phyloP scores from a whole-genome alignment of 148 eudicot genomes.

The Silene uniflora region DNA sequence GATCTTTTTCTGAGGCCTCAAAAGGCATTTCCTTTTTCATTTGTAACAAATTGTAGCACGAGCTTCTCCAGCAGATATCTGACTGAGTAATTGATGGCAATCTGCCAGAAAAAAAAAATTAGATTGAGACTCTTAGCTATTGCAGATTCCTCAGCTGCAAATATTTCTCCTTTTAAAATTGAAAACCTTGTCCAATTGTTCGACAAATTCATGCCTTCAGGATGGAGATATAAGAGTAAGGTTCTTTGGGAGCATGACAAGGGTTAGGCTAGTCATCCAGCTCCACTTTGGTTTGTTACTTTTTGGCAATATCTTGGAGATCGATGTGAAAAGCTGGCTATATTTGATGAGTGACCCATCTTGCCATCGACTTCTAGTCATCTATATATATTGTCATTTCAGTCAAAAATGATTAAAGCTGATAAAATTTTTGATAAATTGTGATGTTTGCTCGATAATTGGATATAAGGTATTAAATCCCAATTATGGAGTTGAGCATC shows the following conservation, averaged over 20 bases:
- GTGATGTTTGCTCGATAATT: conserved; percentile 55
- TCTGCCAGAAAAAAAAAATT: conserved; percentile 51
- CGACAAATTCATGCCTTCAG: conserved; percentile 64
- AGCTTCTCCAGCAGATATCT: conserved; percentile 62
- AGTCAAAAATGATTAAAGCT: conserved; percentile 61
- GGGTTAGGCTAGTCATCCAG: conserved; percentile 50
- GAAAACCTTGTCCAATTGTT: conserved; percentile 56
- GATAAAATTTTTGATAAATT: conserved; percentile 58
- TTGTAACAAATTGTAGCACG: conserved; percentile 69
- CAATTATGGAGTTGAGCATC: conserved; percentile 65
- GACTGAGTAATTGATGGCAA: conserved; percentile 61
- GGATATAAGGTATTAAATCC: conserved; percentile 76
- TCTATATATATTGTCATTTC: conserved; percentile 60
- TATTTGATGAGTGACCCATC: conserved; percentile 94
- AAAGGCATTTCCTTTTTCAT: conserved; percentile 60
- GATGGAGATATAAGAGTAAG: conserved; percentile 68
- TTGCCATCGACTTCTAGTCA: conserved; percentile 79
- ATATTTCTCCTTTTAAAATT: conserved; percentile 54
- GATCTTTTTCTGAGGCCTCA: conserved; percentile 53
- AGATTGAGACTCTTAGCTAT: conserved; percentile 55
- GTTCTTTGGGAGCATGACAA: conserved; percentile 61
- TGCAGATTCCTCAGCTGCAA: conserved; percentile 71
- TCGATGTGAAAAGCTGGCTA: conserved; percentile 53
- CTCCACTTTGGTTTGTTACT: conserved; percentile 63
- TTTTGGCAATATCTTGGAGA: conserved; percentile 77